Evolutionary conservation across 371 early-diverging fungal species (phyloP).

Genomic region (Mucor ambiguus): DNA sequence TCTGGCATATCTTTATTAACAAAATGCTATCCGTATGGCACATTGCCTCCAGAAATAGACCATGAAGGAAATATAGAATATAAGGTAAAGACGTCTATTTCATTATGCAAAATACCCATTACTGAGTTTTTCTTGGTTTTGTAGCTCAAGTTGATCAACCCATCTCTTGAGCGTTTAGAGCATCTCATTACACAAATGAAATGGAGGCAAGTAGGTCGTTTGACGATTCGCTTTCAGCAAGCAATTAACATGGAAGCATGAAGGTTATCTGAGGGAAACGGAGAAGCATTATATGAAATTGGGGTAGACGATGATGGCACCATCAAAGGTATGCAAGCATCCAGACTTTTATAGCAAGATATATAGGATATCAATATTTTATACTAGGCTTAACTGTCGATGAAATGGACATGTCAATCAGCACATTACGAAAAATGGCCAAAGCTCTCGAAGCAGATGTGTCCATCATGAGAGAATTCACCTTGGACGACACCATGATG

Average conservation of each 20-base stretch:
- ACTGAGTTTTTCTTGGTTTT: background rate
- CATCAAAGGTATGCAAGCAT: conserved; percentile 62
- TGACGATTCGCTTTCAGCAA: background rate
- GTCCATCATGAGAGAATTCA: conserved; percentile 45
- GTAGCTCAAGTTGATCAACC: conserved; percentile 78
- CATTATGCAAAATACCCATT: background rate
- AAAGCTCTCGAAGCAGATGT: conserved; percentile 57
- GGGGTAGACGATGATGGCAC: conserved; percentile 90
- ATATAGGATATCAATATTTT: background rate
- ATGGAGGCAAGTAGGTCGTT: conserved; percentile 64
- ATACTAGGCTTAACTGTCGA: conserved; percentile 42
- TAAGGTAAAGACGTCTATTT: conserved; percentile 52
- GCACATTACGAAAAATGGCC: conserved; percentile 70
- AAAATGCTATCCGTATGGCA: conserved; percentile 20
- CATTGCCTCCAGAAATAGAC: conserved; percentile 85
- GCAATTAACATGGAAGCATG: background rate
- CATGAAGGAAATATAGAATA: conserved; percentile 87
- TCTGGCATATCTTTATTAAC: conserved; percentile 14
- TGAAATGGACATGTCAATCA: conserved; percentile 65
- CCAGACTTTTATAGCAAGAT: background rate
- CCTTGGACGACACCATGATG: background rate
- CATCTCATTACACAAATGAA: conserved; percentile 92
- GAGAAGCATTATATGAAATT: conserved; percentile 87
- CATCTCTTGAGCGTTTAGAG: conserved; percentile 71
- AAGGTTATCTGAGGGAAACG: conserved; percentile 84